phyloP scores from a whole-genome alignment of 306 rosid species.

The Leucaena leucocephala region DNA sequence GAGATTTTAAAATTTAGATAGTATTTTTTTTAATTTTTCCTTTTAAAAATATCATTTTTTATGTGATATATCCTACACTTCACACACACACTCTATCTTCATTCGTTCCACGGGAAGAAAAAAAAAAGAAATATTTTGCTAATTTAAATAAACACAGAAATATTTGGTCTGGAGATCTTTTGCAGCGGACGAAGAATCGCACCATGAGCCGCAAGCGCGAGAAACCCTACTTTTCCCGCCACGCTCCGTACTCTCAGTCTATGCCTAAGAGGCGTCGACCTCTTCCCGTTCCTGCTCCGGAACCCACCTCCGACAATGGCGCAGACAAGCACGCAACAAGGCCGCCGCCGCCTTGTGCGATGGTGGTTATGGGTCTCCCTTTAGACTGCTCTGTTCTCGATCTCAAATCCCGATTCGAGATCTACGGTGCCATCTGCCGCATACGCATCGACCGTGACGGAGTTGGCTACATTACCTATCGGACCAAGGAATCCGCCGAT shows the following conservation, averaged over 20 bases:
- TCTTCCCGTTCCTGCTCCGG: conserved; percentile 41
- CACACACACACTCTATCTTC: no score
- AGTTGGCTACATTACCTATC: conserved; percentile 68
- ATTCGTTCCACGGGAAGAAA: no score
- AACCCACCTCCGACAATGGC: conserved; percentile 25
- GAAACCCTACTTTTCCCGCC: conserved; percentile 62
- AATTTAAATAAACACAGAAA: neutral
- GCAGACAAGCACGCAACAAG: conserved; percentile 47
- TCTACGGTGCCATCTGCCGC: conserved; percentile 87
- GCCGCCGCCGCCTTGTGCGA: conserved; percentile 77
- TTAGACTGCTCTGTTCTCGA: conserved; percentile 82
- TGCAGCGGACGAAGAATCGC: neutral
- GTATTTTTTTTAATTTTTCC: no score
- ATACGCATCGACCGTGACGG: conserved; percentile 88
- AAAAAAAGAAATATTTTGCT: no score
- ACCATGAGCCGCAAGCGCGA: conserved; percentile 84
- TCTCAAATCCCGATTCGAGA: conserved; percentile 91
- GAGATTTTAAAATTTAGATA: no score
- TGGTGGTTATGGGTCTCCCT: conserved; percentile 73
- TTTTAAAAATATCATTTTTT: no score
- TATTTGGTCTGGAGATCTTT: neutral
- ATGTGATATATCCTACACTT: no score
- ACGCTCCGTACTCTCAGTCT: conserved; percentile 25
- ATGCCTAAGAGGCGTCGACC: conserved; percentile 54
- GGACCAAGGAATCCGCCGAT: conserved; percentile 71